phyloP scores from a whole-genome alignment of 495 filamentous ascomycete genomes.

The Darksidea phi region DNA sequence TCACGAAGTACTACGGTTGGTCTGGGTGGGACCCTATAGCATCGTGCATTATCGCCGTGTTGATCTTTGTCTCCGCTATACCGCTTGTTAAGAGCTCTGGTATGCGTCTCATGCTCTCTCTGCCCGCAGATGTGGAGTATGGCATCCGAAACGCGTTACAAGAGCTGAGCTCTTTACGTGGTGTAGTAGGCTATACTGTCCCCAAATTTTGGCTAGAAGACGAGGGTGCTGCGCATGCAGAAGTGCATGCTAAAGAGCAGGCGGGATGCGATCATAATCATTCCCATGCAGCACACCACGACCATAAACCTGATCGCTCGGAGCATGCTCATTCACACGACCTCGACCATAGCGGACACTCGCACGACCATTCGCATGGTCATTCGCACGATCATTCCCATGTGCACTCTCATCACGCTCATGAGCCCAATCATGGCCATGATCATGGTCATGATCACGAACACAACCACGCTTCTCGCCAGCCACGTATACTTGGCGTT shows the following conservation, averaged over 20 bases:
- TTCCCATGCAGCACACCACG: conserved; percentile 20
- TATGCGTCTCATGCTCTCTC: conserved; percentile 72
- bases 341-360: background rate
- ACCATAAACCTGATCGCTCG: conserved; percentile 5
- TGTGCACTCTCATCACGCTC: conserved; percentile 24
- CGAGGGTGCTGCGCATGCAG: conserved; percentile 53
- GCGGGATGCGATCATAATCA: conserved; percentile 37
- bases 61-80: conserved; percentile 85
- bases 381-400: conserved; percentile 28
- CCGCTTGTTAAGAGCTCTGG: conserved; percentile 86
- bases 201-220: conserved; percentile 90
- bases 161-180: conserved; percentile 76
- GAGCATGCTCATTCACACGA: conserved; percentile 12
- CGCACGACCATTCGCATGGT: conserved; percentile 12
- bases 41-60: conserved; percentile 86
- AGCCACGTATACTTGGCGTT: conserved; percentile 43
- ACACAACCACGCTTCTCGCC: conserved; percentile 23
- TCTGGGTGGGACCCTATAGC: conserved; percentile 94
- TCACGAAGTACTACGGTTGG: conserved; percentile 85
- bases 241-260: conserved; percentile 40
- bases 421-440: conserved; percentile 23
- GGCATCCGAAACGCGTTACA: conserved; percentile 79
- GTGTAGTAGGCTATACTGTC: conserved; percentile 80
- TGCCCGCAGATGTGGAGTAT: conserved; percentile 87
- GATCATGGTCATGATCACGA: conserved; percentile 26